Conservation (phyloP, 2,329 filamentous ascomycete genomes). For the Fusarium chaquense region DNA sequence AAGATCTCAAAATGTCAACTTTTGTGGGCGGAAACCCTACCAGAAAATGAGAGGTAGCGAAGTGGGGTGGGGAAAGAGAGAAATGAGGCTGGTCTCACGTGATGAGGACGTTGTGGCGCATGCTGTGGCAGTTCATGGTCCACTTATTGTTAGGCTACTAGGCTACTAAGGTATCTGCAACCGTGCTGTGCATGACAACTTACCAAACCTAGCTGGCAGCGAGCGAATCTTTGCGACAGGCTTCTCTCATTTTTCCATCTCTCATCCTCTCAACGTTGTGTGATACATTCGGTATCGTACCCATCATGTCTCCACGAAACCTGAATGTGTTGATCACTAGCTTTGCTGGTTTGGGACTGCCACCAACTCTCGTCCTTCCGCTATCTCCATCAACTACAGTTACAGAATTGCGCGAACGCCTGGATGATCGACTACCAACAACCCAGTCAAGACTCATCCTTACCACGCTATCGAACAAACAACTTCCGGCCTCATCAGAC, state of each 20-base stretch:
- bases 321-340: slow-evolving; percentile 88
- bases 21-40: slow-evolving; percentile 61
- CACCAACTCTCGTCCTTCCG: slow-evolving; percentile 84
- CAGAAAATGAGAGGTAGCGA: slow-evolving; percentile 52
- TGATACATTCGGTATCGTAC: neutral
- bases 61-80: slow-evolving; percentile 50
- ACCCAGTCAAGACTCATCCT: slow-evolving; percentile 75
- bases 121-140: slow-evolving; percentile 12
- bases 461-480: slow-evolving; percentile 83
- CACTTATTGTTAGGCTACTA: slow-evolving; percentile 17
- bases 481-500: slow-evolving; percentile 68
- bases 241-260: neutral
- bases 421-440: slow-evolving; percentile 72
- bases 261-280: neutral
- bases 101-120: slow-evolving; percentile 47
- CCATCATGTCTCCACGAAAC: slow-evolving; percentile 65
- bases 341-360: slow-evolving; percentile 84
- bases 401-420: slow-evolving; percentile 72
- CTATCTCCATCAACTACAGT: slow-evolving; percentile 74
- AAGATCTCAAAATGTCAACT: slow-evolving; percentile 59
- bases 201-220: slow-evolving; percentile 14
- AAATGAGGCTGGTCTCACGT: slow-evolving; percentile 51
- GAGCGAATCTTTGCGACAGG: slow-evolving; percentile 23
- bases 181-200: slow-evolving; percentile 10
- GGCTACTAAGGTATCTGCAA: neutral